phyloP scores from a whole-genome alignment of 805 yeast genomes.

The Starmerella tilneyi region DNA sequence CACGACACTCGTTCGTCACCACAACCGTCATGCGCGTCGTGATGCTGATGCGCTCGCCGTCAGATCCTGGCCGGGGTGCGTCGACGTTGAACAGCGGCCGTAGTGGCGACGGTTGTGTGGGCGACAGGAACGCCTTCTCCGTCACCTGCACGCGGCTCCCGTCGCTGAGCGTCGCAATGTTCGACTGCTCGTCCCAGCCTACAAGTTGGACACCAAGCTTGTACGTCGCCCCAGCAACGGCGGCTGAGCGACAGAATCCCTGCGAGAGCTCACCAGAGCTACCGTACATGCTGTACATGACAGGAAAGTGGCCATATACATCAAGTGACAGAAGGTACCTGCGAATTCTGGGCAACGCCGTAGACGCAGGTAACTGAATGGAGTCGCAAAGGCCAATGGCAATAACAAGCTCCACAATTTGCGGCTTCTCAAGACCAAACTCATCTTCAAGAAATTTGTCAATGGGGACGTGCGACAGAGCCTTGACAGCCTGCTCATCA shows the following conservation, averaged over 20 bases:
- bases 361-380: constrained; percentile 51
- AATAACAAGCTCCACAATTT: constrained; percentile 70
- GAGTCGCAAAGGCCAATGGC: constrained; percentile 73
- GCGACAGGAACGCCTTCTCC: constrained; percentile 70
- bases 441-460: constrained; percentile 48
- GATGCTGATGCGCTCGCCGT: constrained; percentile 28
- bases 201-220: constrained; percentile 60
- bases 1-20: constrained; percentile 76
- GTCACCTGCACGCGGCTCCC: constrained; percentile 63
- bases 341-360: constrained; percentile 70
- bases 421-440: constrained; percentile 63
- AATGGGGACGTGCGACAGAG: constrained; percentile 47
- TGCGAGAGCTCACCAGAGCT: constrained; percentile 94
- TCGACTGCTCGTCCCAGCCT: constrained; percentile 54
- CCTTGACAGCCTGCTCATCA: constrained; percentile 47
- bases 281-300: constrained; percentile 82
- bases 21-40: constrained; percentile 70
- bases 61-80: constrained; percentile 9
- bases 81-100: constrained; percentile 20
- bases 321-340: constrained; percentile 77
- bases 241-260: constrained; percentile 95
- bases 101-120: constrained; percentile 31
- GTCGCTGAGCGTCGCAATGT: constrained; percentile 52
- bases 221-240: constrained; percentile 94
- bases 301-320: constrained; percentile 91